phyloP scores from a whole-genome alignment of 352 stramenopile species.

The Globisporangium rhizosaccharum region DNA sequence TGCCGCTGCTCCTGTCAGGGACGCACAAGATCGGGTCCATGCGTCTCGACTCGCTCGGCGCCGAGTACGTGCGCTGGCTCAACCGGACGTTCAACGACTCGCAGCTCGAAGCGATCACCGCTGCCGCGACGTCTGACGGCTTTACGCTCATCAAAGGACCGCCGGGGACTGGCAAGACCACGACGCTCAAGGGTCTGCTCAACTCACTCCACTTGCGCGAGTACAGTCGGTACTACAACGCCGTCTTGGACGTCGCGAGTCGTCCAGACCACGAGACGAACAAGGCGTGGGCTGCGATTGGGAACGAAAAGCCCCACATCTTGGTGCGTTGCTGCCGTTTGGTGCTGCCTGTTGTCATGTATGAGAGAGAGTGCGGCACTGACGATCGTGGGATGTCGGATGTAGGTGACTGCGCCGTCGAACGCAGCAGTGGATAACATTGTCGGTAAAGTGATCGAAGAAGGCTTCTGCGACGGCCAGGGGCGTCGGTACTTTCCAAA shows the following conservation, averaged over 20 bases:
- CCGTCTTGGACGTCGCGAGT: constrained; percentile 73
- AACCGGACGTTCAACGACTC: constrained; percentile 84
- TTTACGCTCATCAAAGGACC: constrained; percentile 92
- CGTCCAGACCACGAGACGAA: constrained; percentile 78
- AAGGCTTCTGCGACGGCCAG: constrained; percentile 93
- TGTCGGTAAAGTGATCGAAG: constrained; percentile 94
- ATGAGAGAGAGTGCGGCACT: neutral
- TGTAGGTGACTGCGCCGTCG: constrained; percentile 85
- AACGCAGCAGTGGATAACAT: constrained; percentile 97
- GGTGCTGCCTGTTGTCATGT: neutral
- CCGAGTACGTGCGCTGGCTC: constrained; percentile 81
- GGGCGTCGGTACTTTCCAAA: constrained; percentile 92
- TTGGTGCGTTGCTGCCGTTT: constrained; percentile 36
- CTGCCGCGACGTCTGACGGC: constrained; percentile 78
- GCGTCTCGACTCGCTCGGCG: constrained; percentile 71
- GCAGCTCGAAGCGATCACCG: constrained; percentile 87
- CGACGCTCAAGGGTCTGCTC: constrained; percentile 87
- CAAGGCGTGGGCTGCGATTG: constrained; percentile 73
- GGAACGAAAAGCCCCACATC: constrained; percentile 91
- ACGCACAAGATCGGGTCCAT: constrained; percentile 66
- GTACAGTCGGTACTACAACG: constrained; percentile 91
- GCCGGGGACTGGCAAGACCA: constrained; percentile 89
- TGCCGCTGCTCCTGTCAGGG: constrained; percentile 74
- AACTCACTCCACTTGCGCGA: constrained; percentile 91
- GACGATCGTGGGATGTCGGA: neutral